These are phyloP conservation scores for Suillus paluster DNA, from an alignment of 768 basidiomycete genomes.

Conservation along the genomic window DNA sequence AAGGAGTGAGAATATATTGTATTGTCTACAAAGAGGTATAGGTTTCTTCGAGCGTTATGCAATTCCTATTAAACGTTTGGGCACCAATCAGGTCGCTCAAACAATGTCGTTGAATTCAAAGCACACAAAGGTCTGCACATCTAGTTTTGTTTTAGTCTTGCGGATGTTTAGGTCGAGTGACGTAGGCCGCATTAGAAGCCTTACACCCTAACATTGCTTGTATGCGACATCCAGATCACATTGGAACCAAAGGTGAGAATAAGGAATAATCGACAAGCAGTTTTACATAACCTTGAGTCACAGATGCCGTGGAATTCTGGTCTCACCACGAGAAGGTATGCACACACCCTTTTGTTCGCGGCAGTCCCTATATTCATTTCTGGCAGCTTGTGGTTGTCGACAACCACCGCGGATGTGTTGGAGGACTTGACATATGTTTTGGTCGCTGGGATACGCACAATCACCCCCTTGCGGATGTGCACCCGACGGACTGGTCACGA, in stretches of 20 bases:
- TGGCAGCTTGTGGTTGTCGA: conserved; percentile 78
- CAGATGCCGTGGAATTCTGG: conserved; percentile 86
- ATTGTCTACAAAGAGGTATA: conserved; percentile 93
- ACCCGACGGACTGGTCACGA: conserved; percentile 80
- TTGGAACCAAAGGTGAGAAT: conserved; percentile 68
- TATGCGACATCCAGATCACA: conserved; percentile 91
- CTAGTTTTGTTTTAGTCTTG: neutral
- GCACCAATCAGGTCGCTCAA: conserved; percentile 67
- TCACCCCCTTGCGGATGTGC: conserved; percentile 90
- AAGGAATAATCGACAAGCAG: neutral
- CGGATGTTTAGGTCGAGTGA: neutral
- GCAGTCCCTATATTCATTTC: neutral
- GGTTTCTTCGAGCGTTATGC: neutral
- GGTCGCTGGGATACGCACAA: conserved; percentile 96
- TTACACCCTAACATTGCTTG: conserved; percentile 88
- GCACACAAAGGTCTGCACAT: conserved; percentile 71
- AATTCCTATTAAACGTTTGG: neutral
- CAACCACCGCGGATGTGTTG: conserved; percentile 84
- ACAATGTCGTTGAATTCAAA: conserved; percentile 89
- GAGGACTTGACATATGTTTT: conserved; percentile 95
- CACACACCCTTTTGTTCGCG: neutral
- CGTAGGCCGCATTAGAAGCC: conserved; percentile 71
- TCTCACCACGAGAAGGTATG: conserved; percentile 85
- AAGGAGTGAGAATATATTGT: conserved; percentile 92
- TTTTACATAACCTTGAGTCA: neutral